These are phyloP conservation scores for Westerdykella aurantiaca DNA, from an alignment of 2,329 filamentous ascomycete species.

Conservation along the genomic window DNA sequence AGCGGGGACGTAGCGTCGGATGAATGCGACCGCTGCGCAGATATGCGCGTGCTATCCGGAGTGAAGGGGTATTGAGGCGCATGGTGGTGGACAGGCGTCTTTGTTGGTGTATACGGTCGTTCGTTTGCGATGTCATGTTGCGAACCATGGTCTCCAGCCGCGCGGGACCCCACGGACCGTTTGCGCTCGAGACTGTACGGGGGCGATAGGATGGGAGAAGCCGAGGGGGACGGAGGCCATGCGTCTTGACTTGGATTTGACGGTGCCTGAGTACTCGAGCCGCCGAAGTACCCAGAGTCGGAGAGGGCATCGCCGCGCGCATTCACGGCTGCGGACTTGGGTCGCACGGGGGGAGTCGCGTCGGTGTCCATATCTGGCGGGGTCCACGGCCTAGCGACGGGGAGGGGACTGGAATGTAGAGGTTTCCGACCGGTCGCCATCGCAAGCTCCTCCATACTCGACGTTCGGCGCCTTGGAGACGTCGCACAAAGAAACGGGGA, in stretches of 20 bases:
- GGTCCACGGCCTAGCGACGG: slow-evolving; percentile 24
- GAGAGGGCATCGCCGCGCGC: neutral
- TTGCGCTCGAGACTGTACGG: neutral
- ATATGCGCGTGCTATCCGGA: slow-evolving; percentile 24
- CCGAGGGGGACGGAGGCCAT: neutral
- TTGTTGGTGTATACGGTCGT: slow-evolving; percentile 1
- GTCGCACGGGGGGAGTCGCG: neutral
- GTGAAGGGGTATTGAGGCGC: slow-evolving; percentile 26
- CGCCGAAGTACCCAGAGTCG: slow-evolving; percentile 3
- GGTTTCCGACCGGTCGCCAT: no score
- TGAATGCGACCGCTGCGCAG: slow-evolving; percentile 3
- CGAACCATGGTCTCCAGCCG: neutral
- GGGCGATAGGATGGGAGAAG: neutral
- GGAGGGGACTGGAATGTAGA: slow-evolving; percentile 4
- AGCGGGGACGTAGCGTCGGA: slow-evolving; percentile 3
- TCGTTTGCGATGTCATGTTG: neutral
- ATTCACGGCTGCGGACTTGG: neutral
- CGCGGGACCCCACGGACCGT: neutral
- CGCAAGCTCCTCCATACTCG: no score
- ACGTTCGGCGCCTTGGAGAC: no score
- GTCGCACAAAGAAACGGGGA: no score
- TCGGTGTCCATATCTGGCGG: slow-evolving; percentile 22
- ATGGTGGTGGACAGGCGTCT: neutral
- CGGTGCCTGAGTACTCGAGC: neutral
- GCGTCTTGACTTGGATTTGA: neutral